These are phyloP conservation scores for Aspergillus sojae DNA, from an alignment of 2,329 filamentous ascomycete species.

Conservation along the genomic window DNA sequence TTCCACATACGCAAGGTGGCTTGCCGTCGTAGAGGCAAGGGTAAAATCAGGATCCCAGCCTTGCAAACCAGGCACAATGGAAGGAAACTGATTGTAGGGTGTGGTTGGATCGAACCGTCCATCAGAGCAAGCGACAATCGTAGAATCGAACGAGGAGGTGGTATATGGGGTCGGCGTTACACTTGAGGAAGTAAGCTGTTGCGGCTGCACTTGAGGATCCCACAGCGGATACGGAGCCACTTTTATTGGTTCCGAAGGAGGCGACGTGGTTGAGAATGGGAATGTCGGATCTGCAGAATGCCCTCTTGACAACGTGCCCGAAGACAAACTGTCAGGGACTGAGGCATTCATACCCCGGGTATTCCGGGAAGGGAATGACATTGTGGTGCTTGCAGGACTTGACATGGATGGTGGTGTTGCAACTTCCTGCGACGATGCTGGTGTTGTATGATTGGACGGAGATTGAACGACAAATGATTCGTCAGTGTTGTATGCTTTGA, in stretches of 20 bases:
- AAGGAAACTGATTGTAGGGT: constrained; percentile 44
- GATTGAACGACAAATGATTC: constrained; percentile 55
- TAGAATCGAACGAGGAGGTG: constrained; percentile 23
- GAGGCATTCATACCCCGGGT: constrained; percentile 31
- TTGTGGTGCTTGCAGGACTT: constrained; percentile 44
- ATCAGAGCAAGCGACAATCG: constrained; percentile 27
- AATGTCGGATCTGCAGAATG: constrained; percentile 36
- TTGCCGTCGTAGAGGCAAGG: constrained; percentile 39
- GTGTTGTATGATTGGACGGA: constrained; percentile 47
- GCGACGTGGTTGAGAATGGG: constrained; percentile 27
- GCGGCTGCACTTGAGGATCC: constrained; percentile 19
- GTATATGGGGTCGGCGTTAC: constrained; percentile 24
- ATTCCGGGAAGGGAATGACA: constrained; percentile 40
- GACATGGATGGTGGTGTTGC: constrained; percentile 43
- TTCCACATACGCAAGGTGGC: constrained; percentile 38
- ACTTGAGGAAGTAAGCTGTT: constrained; percentile 12
- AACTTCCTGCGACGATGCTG: constrained; percentile 42
- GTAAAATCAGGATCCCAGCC: constrained; percentile 47
- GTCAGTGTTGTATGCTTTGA: constrained; percentile 79
- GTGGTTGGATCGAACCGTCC: constrained; percentile 40
- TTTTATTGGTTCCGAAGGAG: constrained; percentile 25
- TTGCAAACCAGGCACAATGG: constrained; percentile 42
- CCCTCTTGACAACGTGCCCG: constrained; percentile 37
- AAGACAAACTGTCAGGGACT: constrained; percentile 31
- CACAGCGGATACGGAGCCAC: constrained; percentile 21